Evolutionary conservation across 2,329 filamentous ascomycete species (phyloP).

Genomic region (Trichoderma koningiopsis): DNA sequence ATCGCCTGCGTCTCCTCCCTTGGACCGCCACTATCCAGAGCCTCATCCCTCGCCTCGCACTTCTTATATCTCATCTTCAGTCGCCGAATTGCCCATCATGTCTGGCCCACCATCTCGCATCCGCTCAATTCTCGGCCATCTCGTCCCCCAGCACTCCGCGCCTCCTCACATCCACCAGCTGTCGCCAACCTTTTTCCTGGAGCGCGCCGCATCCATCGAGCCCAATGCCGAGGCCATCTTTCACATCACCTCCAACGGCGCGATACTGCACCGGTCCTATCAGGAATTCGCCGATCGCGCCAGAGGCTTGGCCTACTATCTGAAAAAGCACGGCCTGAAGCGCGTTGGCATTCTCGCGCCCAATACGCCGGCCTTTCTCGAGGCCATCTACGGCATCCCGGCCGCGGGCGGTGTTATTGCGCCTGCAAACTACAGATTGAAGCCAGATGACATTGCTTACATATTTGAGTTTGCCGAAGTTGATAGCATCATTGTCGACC

Average conservation of each 20-base stretch:
- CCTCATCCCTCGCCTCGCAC: neutral
- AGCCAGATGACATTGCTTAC: constrained; percentile 83
- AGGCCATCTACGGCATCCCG: constrained; percentile 83
- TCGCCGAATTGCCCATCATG: constrained; percentile 49
- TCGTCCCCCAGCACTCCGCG: constrained; percentile 40
- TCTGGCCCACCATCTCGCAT: constrained; percentile 65
- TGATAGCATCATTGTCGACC: constrained; percentile 83
- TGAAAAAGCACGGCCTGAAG: constrained; percentile 72
- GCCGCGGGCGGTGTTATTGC: constrained; percentile 81
- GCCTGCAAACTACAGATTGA: constrained; percentile 64
- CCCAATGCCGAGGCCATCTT: constrained; percentile 82
- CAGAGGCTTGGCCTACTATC: constrained; percentile 82
- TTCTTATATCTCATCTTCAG: neutral
- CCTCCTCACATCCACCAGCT: constrained; percentile 72
- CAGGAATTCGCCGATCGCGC: constrained; percentile 82
- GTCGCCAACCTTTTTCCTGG: constrained; percentile 84
- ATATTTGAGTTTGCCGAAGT: constrained; percentile 88
- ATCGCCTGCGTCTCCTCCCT: neutral
- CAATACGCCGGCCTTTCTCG: constrained; percentile 93
- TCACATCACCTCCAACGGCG: constrained; percentile 78
- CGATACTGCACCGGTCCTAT: constrained; percentile 75
- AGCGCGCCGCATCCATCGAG: constrained; percentile 84
- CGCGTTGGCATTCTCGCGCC: constrained; percentile 84
- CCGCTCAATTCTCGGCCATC: constrained; percentile 57
- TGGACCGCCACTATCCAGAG: neutral